A percentile compares a stretch with the other conserved stretches of the same genome.
Evolutionary conservation across 129 eudicot species (phyloP).

Genomic region (Scalesia atractyloides): DNA sequence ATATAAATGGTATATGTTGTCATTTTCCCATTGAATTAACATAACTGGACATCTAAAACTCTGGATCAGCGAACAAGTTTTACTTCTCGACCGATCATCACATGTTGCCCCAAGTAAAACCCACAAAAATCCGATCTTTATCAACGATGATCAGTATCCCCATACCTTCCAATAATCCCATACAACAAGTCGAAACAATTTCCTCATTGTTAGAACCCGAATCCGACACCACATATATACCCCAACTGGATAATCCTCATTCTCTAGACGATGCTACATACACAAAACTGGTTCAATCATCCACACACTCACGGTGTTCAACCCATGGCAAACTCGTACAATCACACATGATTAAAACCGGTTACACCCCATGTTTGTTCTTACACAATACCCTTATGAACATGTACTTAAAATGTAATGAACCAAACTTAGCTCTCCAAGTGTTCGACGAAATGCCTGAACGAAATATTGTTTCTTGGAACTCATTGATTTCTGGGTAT

Average conservation of each 20-base stretch:
- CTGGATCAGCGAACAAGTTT: not conserved
- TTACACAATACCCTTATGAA: conserved; percentile 42
- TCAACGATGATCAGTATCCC: conserved; percentile 21
- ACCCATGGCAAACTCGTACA: conserved; percentile 42
- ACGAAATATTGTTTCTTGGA: conserved; percentile 53
- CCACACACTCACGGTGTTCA: conserved; percentile 30
- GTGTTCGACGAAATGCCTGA: conserved; percentile 53
- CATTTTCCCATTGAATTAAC: not conserved
- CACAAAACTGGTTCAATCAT: conserved; percentile 42
- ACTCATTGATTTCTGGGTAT: conserved; percentile 50
- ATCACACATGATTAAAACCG: conserved; percentile 44
- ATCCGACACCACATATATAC: not conserved
- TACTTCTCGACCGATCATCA: conserved; percentile 11
- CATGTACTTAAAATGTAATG: conserved; percentile 48
- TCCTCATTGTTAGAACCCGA: not conserved
- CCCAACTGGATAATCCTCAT: conserved; percentile 11
- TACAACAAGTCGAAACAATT: not conserved
- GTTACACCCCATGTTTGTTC: conserved; percentile 34
- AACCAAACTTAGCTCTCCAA: conserved; percentile 29
- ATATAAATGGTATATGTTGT: too few relatives aligned
- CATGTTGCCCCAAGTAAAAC: conserved; percentile 36
- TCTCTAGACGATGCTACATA: conserved; percentile 31
- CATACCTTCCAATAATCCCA: conserved; percentile 2
- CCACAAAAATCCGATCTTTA: conserved; percentile 35
- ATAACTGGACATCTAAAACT: not conserved